Percentiles rank a stretch among this genome's conserved stretches.
These are phyloP conservation scores for Raffaelea ambrosiae DNA, from an alignment of 2,329 filamentous ascomycete genomes.

Conservation along the genomic window DNA sequence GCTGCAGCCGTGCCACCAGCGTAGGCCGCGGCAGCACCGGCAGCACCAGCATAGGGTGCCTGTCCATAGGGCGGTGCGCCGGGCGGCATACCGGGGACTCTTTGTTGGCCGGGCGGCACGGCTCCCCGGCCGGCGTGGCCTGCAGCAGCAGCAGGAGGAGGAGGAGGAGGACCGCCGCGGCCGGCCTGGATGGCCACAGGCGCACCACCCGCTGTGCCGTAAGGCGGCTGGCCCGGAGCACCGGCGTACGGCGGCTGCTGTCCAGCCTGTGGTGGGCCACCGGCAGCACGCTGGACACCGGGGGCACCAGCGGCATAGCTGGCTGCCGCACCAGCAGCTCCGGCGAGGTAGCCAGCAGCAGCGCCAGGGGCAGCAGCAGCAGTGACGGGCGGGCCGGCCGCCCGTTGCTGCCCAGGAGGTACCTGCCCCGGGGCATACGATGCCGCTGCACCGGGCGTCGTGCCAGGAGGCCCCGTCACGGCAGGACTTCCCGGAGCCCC, in stretches of 20 bases:
- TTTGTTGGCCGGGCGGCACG: neutral
- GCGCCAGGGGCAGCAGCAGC: no score
- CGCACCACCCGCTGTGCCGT: neutral
- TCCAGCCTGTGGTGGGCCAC: neutral
- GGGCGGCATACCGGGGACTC: no score
- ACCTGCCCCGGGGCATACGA: no score
- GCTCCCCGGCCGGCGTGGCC: constrained; percentile 2
- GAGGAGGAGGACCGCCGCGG: no score
- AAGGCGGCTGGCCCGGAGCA: constrained; percentile 1
- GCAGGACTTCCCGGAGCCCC: no score
- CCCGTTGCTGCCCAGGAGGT: no score
- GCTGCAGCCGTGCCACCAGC: neutral
- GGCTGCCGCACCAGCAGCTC: neutral
- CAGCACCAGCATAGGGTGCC: neutral
- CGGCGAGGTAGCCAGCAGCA: no score
- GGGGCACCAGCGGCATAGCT: constrained; percentile 1
- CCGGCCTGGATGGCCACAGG: no score
- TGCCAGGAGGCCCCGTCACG: no score
- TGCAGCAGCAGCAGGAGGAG: neutral
- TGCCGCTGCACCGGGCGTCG: no score
- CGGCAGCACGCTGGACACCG: neutral
- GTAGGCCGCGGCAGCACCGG: neutral
- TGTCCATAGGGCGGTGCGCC: neutral
- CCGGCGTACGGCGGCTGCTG: no score
- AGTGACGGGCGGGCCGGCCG: no score